phyloP scores from a whole-genome alignment of 257 asterid genomes.

The Nyctanthes arbortristis region DNA sequence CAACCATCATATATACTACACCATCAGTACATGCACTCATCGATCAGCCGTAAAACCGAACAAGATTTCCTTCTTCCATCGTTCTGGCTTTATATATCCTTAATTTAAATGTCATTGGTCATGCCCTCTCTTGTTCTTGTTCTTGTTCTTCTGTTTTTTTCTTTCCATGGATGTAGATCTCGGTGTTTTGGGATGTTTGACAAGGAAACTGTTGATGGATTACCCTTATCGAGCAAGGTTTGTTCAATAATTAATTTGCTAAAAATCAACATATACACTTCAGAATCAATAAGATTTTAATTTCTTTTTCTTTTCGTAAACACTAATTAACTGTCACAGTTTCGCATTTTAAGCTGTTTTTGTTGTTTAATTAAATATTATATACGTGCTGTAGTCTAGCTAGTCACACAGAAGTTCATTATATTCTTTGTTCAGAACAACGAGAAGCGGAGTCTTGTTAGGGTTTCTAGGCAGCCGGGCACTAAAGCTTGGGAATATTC shows the following conservation, averaged over 20 bases:
- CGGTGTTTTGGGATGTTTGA: slow-evolving; percentile 38
- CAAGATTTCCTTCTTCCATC: neutral
- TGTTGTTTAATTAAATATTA: too few relatives aligned
- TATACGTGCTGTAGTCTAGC: too few relatives aligned
- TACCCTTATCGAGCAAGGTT: slow-evolving; percentile 39
- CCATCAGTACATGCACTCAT: neutral
- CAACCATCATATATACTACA: neutral
- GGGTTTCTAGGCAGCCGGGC: slow-evolving; percentile 40
- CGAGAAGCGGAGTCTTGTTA: slow-evolving; percentile 29
- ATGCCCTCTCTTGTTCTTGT: slow-evolving; percentile 29
- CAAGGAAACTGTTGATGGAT: slow-evolving; percentile 6
- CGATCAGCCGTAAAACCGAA: neutral
- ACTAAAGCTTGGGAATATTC: slow-evolving; percentile 9
- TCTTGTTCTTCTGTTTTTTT: slow-evolving; percentile 36
- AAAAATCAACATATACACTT: too few relatives aligned
- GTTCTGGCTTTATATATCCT: neutral
- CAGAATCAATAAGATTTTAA: too few relatives aligned
- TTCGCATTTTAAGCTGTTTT: too few relatives aligned
- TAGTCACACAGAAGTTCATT: neutral
- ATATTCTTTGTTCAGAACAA: slow-evolving; percentile 28
- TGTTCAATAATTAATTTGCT: too few relatives aligned
- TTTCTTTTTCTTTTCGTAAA: neutral
- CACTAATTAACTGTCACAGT: too few relatives aligned
- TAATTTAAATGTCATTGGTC: slow-evolving; percentile 43
- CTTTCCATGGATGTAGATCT: slow-evolving; percentile 46